phyloP scores from a whole-genome alignment of 306 rosid genomes.

The Sicyos edulis region DNA sequence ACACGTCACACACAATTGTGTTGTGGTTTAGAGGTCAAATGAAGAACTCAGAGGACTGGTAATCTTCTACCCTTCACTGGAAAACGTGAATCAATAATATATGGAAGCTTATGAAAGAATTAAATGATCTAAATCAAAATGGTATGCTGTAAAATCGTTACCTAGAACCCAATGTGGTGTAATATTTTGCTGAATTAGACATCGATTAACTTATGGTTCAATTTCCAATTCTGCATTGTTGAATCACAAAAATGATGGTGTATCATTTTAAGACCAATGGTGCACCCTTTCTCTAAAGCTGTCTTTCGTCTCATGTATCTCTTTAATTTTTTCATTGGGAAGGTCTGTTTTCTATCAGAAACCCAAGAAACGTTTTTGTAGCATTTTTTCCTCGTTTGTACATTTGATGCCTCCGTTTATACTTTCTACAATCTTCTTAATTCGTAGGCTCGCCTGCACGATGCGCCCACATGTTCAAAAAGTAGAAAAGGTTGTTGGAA shows the following conservation, averaged over 20 bases:
- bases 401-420: neutral
- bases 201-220: neutral
- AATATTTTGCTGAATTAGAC: neutral
- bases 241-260: neutral
- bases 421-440: constrained; percentile 4
- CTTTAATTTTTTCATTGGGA: neutral
- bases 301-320: neutral
- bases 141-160: no score
- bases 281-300: neutral
- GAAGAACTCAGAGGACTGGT: neutral
- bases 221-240: neutral
- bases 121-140: no score
- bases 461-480: constrained; percentile 58
- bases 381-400: neutral
- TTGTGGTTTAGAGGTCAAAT: neutral
- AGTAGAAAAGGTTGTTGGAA: constrained; percentile 82
- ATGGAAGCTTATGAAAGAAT: neutral
- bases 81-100: neutral
- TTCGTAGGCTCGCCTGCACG: constrained; percentile 67
- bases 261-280: neutral
- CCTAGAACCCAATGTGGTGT: neutral
- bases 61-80: neutral
- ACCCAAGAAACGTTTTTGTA: neutral
- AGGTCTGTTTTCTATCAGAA: neutral
- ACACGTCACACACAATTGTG: no score